phyloP scores from a whole-genome alignment of 139 green algal species.

The Chlorella sp. region DNA sequence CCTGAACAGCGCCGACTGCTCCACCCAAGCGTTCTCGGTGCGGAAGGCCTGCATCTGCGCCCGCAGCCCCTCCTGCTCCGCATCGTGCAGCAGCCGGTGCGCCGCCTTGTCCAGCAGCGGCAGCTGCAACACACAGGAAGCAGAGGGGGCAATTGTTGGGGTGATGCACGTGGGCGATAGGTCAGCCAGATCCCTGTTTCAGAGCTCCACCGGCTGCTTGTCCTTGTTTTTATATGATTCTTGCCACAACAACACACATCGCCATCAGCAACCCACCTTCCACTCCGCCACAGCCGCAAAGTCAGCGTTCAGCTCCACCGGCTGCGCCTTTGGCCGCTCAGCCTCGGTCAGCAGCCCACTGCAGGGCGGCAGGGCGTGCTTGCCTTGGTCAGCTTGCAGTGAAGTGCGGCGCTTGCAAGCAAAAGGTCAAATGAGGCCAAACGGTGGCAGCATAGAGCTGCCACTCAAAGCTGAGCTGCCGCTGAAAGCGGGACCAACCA shows the following conservation, averaged over 20 bases:
- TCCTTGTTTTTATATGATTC: no score
- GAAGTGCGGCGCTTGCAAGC: no score
- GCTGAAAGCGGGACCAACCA: no score
- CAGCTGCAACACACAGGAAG: conserved; percentile 46
- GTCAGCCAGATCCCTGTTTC: no score
- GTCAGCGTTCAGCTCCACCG: conserved; percentile 31
- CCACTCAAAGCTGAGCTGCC: no score
- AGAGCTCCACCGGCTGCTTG: no score
- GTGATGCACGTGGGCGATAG: no score
- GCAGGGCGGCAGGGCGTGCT: no score
- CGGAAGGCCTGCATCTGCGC: conserved; percentile 62
- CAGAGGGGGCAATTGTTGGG: not conserved
- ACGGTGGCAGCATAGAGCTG: no score
- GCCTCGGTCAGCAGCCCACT: conserved; percentile 74
- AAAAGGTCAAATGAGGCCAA: no score
- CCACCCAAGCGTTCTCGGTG: conserved; percentile 85
- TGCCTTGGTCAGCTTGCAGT: no score
- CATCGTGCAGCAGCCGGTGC: conserved; percentile 59
- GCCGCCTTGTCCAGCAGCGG: conserved; percentile 84
- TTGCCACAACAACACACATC: no score
- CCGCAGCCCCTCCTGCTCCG: conserved; percentile 43
- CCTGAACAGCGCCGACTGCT: conserved; percentile 93
- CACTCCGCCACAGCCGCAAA: conserved; percentile 26
- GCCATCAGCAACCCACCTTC: conserved; percentile 30
- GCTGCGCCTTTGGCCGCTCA: conserved; percentile 59